Evolutionary conservation across 2,329 filamentous ascomycete species (phyloP).

Genomic region (Hypoxylon sp.): DNA sequence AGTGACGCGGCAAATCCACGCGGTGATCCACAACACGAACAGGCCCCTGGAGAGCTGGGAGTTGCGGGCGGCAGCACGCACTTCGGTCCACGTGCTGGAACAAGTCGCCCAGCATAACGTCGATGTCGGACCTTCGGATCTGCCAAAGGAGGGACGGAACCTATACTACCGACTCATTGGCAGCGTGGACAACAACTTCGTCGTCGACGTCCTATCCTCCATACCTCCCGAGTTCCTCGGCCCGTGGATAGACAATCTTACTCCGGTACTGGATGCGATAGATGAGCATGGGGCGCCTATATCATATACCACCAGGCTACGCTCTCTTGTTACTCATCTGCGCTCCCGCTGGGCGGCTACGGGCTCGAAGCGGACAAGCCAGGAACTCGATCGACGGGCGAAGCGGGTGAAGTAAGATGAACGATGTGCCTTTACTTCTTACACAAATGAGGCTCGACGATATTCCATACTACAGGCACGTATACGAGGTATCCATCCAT

Average conservation of each 20-base stretch:
- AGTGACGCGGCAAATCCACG: constrained; percentile 54
- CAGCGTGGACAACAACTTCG: constrained; percentile 54
- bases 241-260: constrained; percentile 44
- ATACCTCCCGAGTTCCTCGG: constrained; percentile 34
- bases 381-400: constrained; percentile 34
- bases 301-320: constrained; percentile 45
- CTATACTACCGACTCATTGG: constrained; percentile 60
- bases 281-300: constrained; percentile 38
- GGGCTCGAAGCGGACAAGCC: constrained; percentile 39
- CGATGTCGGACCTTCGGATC: constrained; percentile 47
- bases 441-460: not conserved
- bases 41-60: constrained; percentile 51
- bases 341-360: constrained; percentile 22
- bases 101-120: constrained; percentile 53
- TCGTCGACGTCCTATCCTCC: constrained; percentile 53
- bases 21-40: constrained; percentile 51
- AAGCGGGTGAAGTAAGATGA: constrained; percentile 41
- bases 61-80: constrained; percentile 55
- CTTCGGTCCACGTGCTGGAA: constrained; percentile 58
- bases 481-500: not conserved
- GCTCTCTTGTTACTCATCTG: constrained; percentile 43
- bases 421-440: not conserved
- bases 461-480: not conserved
- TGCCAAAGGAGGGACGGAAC: constrained; percentile 50
- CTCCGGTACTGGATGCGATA: constrained; percentile 45